phyloP scores from a whole-genome alignment of 805 yeast species.

The Teunomyces lycoperdinae region DNA sequence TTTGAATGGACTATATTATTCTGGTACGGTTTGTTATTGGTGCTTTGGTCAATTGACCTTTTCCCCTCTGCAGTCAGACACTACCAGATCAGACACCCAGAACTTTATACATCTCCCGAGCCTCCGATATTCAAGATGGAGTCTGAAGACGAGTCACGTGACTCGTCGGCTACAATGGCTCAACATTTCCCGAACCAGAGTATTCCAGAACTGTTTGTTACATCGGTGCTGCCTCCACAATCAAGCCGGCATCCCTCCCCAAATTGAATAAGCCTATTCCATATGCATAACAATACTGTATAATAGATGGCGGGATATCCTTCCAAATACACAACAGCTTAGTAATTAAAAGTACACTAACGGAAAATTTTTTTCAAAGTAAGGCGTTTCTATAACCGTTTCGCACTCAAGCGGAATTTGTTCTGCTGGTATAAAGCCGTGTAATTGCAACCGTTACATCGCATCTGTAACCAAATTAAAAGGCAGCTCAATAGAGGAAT shows the following conservation, averaged over 20 bases:
- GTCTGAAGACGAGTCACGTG: neutral
- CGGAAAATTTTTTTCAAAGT: neutral
- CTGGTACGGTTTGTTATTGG: slow-evolving; percentile 71
- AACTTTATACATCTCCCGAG: neutral
- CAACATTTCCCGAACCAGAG: neutral
- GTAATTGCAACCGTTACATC: neutral
- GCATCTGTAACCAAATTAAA: neutral
- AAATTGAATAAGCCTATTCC: no score
- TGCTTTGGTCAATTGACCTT: slow-evolving; percentile 67
- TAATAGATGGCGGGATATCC: neutral
- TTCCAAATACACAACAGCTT: no score
- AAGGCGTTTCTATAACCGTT: neutral
- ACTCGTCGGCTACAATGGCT: neutral
- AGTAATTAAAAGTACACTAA: neutral
- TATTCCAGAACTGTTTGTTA: neutral
- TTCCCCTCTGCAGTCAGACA: slow-evolving; percentile 40
- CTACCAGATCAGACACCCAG: slow-evolving; percentile 1
- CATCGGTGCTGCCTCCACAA: neutral
- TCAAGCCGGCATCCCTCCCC: neutral
- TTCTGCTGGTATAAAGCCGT: neutral
- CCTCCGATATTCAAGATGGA: neutral
- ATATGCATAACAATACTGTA: neutral
- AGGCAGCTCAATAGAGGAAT: neutral
- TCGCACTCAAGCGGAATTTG: neutral
- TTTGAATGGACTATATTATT: slow-evolving; percentile 89